phyloP scores from a whole-genome alignment of 495 filamentous ascomycete species.

The Ramalina intermedia region DNA sequence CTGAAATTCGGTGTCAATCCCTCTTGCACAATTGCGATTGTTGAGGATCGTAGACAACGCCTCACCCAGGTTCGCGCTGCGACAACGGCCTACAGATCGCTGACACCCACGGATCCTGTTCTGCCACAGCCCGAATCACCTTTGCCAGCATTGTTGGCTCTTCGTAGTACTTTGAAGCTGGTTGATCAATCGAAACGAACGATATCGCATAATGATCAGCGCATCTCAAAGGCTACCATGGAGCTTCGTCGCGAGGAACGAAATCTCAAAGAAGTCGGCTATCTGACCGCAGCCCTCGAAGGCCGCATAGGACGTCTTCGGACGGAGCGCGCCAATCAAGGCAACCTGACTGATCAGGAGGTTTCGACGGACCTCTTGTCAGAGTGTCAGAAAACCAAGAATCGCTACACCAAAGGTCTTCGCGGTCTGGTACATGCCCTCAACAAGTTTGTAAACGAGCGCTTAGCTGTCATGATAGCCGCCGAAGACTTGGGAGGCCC shows the following conservation, averaged over 20 bases:
- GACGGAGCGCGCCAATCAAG: slow-evolving; percentile 33
- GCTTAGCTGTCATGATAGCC: slow-evolving; percentile 67
- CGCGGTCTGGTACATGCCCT: slow-evolving; percentile 44
- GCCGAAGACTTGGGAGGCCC: slow-evolving; percentile 79
- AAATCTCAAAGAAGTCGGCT: slow-evolving; percentile 43
- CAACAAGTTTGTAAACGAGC: slow-evolving; percentile 56
- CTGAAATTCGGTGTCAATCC: slow-evolving; percentile 27
- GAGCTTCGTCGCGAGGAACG: slow-evolving; percentile 44
- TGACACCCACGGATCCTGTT: slow-evolving; percentile 43
- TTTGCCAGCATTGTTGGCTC: slow-evolving; percentile 55
- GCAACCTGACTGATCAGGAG: slow-evolving; percentile 43
- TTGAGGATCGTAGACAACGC: slow-evolving; percentile 28
- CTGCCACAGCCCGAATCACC: slow-evolving; percentile 52
- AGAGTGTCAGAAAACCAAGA: slow-evolving; percentile 42
- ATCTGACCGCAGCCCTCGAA: slow-evolving; percentile 38
- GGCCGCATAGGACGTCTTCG: slow-evolving; percentile 43
- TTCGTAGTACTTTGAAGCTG: slow-evolving; percentile 47
- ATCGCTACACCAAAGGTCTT: slow-evolving; percentile 39
- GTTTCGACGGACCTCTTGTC: slow-evolving; percentile 43
- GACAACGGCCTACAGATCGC: slow-evolving; percentile 47
- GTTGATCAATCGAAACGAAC: slow-evolving; percentile 48
- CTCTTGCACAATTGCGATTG: slow-evolving; percentile 16
- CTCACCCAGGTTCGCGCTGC: slow-evolving; percentile 41
- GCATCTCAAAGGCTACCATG: slow-evolving; percentile 36
- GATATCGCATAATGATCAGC: slow-evolving; percentile 36